Percentiles rank a stretch among this genome's conserved stretches.
Conservation (phyloP, 1,284 basidiomycete genomes). For the Ganoderma sp. region DNA sequence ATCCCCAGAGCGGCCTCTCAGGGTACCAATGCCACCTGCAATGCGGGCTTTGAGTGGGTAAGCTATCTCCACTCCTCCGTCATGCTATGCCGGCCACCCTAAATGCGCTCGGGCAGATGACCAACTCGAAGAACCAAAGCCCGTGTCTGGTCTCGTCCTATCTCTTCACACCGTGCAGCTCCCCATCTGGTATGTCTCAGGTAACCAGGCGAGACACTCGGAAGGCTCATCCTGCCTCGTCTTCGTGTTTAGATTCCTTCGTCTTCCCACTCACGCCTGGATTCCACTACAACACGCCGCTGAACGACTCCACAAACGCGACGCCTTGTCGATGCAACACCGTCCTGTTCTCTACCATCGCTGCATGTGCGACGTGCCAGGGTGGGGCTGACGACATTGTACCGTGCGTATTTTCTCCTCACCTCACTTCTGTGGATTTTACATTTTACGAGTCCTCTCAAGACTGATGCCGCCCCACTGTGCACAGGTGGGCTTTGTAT, state of each 20-base stretch:
- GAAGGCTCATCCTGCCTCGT: not conserved
- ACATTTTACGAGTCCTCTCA: no score
- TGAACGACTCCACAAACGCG: constrained; percentile 13
- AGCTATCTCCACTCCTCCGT: not conserved
- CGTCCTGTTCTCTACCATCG: constrained; percentile 24
- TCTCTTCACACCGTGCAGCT: constrained; percentile 25
- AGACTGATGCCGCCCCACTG: not conserved
- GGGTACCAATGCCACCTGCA: constrained; percentile 22
- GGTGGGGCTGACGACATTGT: constrained; percentile 11
- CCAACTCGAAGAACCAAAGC: constrained; percentile 25
- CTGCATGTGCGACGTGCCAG: constrained; percentile 25
- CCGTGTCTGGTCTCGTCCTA: constrained; percentile 28
- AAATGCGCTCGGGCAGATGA: constrained; percentile 16
- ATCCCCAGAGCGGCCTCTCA: constrained; percentile 10
- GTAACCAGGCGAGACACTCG: not conserved
- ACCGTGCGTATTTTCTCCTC: constrained; percentile 12
- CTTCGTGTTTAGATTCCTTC: constrained; percentile 10
- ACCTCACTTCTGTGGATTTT: not conserved
- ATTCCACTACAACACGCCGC: constrained; percentile 23
- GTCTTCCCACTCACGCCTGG: constrained; percentile 19
- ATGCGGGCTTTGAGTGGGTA: constrained; percentile 20
- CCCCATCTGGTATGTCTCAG: constrained; percentile 15
- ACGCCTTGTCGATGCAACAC: constrained; percentile 26
- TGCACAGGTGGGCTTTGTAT: constrained; percentile 20
- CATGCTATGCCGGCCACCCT: not conserved